These are phyloP conservation scores for Cylindrotheca fusiformis DNA, from an alignment of 108 stramenopile species.

Conservation along the genomic window DNA sequence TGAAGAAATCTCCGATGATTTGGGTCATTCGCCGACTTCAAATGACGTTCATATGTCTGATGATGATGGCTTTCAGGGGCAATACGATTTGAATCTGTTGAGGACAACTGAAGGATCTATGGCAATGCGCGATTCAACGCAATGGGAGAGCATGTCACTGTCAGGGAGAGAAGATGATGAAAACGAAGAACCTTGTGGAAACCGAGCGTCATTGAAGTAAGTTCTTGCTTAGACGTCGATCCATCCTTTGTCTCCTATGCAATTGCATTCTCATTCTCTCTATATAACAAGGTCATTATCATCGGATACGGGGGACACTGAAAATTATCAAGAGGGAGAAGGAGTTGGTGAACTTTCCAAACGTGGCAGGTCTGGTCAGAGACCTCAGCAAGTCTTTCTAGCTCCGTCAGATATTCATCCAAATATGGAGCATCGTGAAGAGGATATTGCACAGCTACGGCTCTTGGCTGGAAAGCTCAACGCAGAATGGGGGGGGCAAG, in stretches of 20 bases:
- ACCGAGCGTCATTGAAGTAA: neutral
- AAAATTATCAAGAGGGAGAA: neutral
- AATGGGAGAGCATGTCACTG: neutral
- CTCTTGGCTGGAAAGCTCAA: conserved; percentile 74
- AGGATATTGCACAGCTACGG: conserved; percentile 75
- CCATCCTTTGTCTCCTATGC: neutral
- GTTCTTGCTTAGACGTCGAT: neutral
- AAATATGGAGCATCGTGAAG: conserved; percentile 46
- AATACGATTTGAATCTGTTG: neutral
- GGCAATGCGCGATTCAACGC: neutral
- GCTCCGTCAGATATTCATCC: conserved; percentile 46
- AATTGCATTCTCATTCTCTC: too few species aligned
- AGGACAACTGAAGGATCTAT: neutral
- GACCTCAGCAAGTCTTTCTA: too few species aligned
- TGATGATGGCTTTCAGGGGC: too few species aligned
- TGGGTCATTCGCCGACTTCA: neutral
- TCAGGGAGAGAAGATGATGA: neutral
- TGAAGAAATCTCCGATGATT: conserved; percentile 5
- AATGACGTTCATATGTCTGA: neutral
- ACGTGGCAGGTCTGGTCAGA: too few species aligned
- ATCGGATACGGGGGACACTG: neutral
- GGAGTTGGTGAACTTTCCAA: neutral
- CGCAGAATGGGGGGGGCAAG: conserved; percentile 65
- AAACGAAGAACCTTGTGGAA: neutral
- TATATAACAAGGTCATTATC: neutral